Evolutionary conservation across 805 yeast genomes (phyloP), one percentile per base, ranked within the genome.

Genomic region (Ogataea ganodermae): DNA sequence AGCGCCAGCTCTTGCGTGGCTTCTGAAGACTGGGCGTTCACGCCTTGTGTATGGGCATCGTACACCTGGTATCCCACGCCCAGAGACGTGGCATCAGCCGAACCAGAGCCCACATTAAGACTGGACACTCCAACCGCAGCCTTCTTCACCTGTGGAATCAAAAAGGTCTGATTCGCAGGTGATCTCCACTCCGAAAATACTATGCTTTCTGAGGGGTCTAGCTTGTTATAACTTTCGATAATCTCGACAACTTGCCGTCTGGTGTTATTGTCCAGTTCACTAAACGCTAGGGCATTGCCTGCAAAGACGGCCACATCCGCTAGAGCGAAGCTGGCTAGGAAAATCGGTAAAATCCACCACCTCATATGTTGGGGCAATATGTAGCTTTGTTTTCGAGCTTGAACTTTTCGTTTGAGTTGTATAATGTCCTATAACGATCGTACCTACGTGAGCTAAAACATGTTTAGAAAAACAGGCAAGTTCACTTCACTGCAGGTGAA

Each of bases 111-210:
- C 3, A 7, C 23, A 6, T 33, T 14, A 33, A 13, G 9, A 17
- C 23, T 20, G n/a, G 39, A 17, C 8, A 37, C 35, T 14, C 31
- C 20, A 10, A n/a, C 35, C 10, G 43, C 16, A 8, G 44, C 8
- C 8, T 30, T 12, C 16, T 31, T 33, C 8, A 40, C 4, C 21
- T 30, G 45, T 6, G 70, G 68, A 23, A 66, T 54, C 16, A 65
- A 41, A 47, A 54, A 61, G 4, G 45, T 18, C 7, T 52, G 55
- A 16, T 61, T 61, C 3, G 42, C 36, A 5, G 68, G 66, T 3
- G 63, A 52, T 26, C 46, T 38, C 69, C 69, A 66, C 28, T 53
- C 56, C 31, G 56, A 57, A 37, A 59, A 64, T 5, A 13, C 12
- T 38, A 38, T 44, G 23, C 56, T 57, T 8, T 38, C 33, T 13